phyloP scores from a whole-genome alignment of 1,284 basidiomycete genomes.

The Kalmanozyma brasiliensis region DNA sequence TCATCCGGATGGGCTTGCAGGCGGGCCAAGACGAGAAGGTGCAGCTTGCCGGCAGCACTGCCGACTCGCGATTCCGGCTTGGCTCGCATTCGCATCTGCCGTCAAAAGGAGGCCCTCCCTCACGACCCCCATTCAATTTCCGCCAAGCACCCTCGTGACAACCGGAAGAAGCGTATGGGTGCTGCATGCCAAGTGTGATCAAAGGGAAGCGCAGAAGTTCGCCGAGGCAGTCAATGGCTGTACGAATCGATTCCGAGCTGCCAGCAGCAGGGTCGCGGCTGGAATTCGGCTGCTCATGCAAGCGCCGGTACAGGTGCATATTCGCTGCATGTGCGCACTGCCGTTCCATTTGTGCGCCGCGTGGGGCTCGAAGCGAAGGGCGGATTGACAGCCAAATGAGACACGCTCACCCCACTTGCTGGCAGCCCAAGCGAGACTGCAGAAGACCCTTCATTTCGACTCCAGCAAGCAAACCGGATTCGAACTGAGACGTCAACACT shows the following conservation, averaged over 20 bases:
- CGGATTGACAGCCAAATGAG: neutral
- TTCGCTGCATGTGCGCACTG: no score
- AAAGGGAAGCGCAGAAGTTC: slow-evolving; percentile 12
- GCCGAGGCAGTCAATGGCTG: slow-evolving; percentile 13
- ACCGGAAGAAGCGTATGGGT: neutral
- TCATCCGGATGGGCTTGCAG: neutral
- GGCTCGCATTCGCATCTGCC: slow-evolving; percentile 14
- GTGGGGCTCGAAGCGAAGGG: neutral
- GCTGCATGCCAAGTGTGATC: neutral
- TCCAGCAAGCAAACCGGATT: no score
- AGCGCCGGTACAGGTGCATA: slow-evolving; percentile 2
- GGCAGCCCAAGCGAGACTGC: neutral
- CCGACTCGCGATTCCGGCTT: slow-evolving; percentile 14
- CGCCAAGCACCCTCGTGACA: neutral
- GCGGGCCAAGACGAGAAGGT: slow-evolving; percentile 3
- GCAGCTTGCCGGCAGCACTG: slow-evolving; percentile 12
- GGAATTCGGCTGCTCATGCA: slow-evolving; percentile 6
- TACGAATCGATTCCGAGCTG: slow-evolving; percentile 1
- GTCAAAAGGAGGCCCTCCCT: neutral
- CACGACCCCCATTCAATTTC: slow-evolving; percentile 3
- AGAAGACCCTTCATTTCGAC: no score
- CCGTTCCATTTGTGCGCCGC: neutral
- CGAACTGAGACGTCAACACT: no score
- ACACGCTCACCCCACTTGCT: slow-evolving; percentile 5
- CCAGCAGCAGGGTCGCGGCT: slow-evolving; percentile 1